Percentiles rank a stretch among this genome's conserved stretches.
phyloP scores from a whole-genome alignment of 306 rosid genomes.

The Crotalaria pallida region DNA sequence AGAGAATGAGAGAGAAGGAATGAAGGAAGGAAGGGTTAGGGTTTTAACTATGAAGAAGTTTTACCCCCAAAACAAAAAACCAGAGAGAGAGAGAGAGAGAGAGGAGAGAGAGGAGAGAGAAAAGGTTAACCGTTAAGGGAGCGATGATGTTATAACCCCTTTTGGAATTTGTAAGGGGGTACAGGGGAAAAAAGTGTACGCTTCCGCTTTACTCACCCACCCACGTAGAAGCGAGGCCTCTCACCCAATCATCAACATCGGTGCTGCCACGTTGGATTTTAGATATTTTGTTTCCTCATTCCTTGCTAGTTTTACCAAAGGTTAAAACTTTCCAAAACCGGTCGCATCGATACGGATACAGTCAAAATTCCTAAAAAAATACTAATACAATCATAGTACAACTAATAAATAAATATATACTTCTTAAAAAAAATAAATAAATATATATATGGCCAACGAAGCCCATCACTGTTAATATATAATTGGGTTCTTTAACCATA shows the following conservation, averaged over 20 bases:
- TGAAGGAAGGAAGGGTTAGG: conserved; percentile 43
- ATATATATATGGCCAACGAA: no score
- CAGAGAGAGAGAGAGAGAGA: not conserved
- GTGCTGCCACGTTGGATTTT: conserved; percentile 27
- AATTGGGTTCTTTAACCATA: no score
- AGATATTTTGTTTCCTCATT: not conserved
- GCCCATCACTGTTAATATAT: no score
- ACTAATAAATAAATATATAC: no score
- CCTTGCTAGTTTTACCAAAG: not conserved
- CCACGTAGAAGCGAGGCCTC: conserved; percentile 28
- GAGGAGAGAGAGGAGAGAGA: not conserved
- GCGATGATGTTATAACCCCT: no score
- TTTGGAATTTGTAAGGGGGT: not conserved
- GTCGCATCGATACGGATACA: no score
- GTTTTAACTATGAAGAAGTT: conserved; percentile 37
- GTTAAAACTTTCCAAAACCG: no score
- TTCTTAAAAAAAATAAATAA: no score
- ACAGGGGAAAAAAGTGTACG: not conserved
- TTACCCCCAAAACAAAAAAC: not conserved
- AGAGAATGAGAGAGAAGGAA: conserved; percentile 6
- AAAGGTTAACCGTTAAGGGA: not conserved
- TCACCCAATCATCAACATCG: conserved; percentile 30
- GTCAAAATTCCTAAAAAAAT: no score
- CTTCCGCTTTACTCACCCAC: conserved; percentile 15
- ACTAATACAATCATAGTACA: no score